A percentile compares a stretch with the other conserved stretches of the same genome.
Conservation (phyloP, 2,329 filamentous ascomycete genomes). For the Epichloe gansuensis region DNA sequence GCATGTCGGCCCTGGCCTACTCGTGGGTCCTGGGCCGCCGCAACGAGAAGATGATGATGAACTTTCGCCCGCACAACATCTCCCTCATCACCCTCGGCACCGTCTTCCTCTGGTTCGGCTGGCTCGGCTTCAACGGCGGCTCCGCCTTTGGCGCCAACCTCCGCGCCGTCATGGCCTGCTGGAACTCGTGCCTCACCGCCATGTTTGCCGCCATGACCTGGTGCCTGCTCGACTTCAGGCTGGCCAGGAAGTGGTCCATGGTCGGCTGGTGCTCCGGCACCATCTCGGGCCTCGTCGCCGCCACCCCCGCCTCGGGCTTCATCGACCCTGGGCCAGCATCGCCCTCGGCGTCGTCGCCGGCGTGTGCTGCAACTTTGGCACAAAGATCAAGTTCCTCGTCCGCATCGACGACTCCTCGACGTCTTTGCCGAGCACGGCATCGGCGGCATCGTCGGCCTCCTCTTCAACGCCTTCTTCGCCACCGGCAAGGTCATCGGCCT, state of each 20-base stretch:
- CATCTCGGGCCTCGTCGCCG: conserved; percentile 59
- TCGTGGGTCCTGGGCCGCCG: conserved; percentile 90
- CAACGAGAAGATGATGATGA: conserved; percentile 99
- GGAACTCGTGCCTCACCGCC: conserved; percentile 91
- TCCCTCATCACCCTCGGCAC: conserved; percentile 94
- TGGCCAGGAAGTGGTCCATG: conserved; percentile 86
- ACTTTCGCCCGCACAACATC: conserved; percentile 98
- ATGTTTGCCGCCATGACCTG: conserved; percentile 88
- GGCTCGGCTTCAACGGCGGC: conserved; percentile 97
- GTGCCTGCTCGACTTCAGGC: conserved; percentile 90
- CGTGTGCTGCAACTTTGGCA: conserved; percentile 54
- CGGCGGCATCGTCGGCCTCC: conserved; percentile 54
- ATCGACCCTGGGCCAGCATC: conserved; percentile 55
- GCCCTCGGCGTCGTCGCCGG: conserved; percentile 55
- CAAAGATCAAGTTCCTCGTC: conserved; percentile 52
- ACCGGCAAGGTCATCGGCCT: conserved; percentile 60
- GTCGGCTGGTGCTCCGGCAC: conserved; percentile 62
- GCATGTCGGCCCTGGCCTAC: conserved; percentile 86
- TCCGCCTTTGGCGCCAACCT: conserved; percentile 90
- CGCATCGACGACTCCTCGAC: conserved; percentile 60
- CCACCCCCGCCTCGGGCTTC: conserved; percentile 57
- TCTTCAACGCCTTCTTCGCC: conserved; percentile 65
- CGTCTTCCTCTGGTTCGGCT: conserved; percentile 94
- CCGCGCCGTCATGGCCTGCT: conserved; percentile 90
- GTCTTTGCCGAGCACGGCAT: conserved; percentile 61